Evolutionary conservation across 2,329 filamentous ascomycete genomes (phyloP).

Genomic region (Byssoonygena ceratinophila): DNA sequence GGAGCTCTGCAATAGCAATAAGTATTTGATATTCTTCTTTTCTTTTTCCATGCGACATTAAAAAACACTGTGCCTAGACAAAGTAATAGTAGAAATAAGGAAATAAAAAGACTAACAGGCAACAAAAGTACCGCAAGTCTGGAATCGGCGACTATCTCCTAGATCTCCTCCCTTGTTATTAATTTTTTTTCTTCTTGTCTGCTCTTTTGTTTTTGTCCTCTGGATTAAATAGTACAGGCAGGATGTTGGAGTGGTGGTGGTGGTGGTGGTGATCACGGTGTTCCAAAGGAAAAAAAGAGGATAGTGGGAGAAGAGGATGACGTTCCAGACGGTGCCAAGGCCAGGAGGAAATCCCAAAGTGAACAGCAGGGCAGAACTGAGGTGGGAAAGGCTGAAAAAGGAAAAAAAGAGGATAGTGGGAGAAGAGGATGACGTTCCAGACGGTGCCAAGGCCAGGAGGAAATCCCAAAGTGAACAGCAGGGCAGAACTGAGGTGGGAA

Average conservation of each 20-base stretch:
- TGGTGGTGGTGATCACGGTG: neutral
- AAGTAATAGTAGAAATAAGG: neutral
- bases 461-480: conserved; percentile 10
- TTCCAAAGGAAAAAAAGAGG: neutral
- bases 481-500: conserved; percentile 11
- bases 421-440: conserved; percentile 14
- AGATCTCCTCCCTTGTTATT: neutral
- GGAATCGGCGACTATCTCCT: neutral
- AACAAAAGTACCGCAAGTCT: conserved; percentile 7
- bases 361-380: conserved; percentile 1
- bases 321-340: conserved; percentile 19
- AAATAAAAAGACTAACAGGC: conserved; percentile 5
- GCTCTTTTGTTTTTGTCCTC: neutral
- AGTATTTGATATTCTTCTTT: conserved; percentile 1
- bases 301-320: conserved; percentile 5
- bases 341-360: conserved; percentile 14
- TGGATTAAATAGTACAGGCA: neutral
- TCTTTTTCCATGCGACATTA: neutral
- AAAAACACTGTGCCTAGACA: neutral
- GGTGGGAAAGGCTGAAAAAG: conserved; percentile 11
- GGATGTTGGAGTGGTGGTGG: neutral
- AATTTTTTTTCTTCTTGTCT: conserved; percentile 3
- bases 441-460: conserved; percentile 18
- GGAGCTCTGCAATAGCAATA: conserved; percentile 1
- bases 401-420: neutral